Base-by-base conservation (phyloP, 345 rosid species). In the Cardamine chenopodiifolia region DNA sequence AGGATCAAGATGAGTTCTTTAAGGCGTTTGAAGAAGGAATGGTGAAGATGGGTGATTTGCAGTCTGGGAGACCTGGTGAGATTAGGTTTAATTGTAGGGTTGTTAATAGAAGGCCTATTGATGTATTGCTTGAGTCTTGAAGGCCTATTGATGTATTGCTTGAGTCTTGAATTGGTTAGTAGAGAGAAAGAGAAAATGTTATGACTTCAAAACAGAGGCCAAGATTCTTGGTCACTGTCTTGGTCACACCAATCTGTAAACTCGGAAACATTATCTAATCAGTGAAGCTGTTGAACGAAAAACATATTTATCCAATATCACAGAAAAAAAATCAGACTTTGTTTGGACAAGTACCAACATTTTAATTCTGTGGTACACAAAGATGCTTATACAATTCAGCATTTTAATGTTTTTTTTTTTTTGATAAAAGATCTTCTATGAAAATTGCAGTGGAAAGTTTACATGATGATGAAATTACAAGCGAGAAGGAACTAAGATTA, bases 41-140 rank as follows among this genome's bases (percentile, higher is more conserved):
- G 99, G 71, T 88, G 31, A 92, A 90, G 80, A 29, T 95, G 88
- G 99, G 98, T 34, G 96, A 94, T 35, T 62, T 94, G 87, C 92
- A 84, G 68, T 87, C 85, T 1, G 90, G 85, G 26, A 76, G 66
- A 76, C 86, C 88, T 3, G 91, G 98, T 15, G 97, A 90, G 85
- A 26, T 94, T 26, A 84, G 98, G 65, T 78, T 20, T 61, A 87
- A 86, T 44, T 94, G 97, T 52, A 82, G 96, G 71, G 81, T 84
- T 61, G 90, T 59, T 31, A 93, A 91, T 68, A 49, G 70, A 71
- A 76, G 70, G 50, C 82, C 83, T 19, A 47, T 47, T 66, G 61
- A 48, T 74, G 78, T 34, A 47, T 66, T 57, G 60, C 40, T 14
- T 22, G 64, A 31, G 5, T 74, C 18, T 65, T 73, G 66, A 73